These are phyloP conservation scores for Acanthamoeba rhysodes DNA, from an alignment of 208 protist genomes.

Conservation along the genomic window DNA sequence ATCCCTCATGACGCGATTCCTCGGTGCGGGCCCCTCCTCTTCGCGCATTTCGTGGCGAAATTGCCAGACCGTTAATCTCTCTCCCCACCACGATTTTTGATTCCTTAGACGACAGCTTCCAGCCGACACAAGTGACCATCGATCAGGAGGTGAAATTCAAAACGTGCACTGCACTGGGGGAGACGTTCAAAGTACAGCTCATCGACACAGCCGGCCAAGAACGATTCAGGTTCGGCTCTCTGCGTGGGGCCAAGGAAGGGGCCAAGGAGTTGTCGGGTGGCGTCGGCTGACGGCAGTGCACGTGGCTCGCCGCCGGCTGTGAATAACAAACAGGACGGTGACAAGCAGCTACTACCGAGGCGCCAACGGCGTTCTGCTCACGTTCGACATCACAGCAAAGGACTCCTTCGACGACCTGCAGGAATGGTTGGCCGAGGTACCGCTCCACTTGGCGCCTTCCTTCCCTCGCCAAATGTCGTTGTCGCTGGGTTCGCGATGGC, in stretches of 20 bases:
- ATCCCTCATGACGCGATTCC: slow-evolving; percentile 9
- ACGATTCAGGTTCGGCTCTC: not conserved
- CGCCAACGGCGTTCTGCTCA: not conserved
- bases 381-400: slow-evolving; percentile 40
- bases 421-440: slow-evolving; percentile 52
- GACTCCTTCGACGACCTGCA: slow-evolving; percentile 44
- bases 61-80: too few species aligned
- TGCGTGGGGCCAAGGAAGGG: not conserved
- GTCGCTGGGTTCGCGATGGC: not conserved
- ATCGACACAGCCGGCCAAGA: slow-evolving; percentile 40
- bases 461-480: not conserved
- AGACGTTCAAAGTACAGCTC: slow-evolving; percentile 52
- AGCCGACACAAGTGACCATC: not conserved
- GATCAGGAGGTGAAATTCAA: slow-evolving; percentile 55
- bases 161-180: not conserved
- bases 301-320: too few species aligned
- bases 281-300: not conserved
- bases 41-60: not conserved
- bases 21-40: not conserved
- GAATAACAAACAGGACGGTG: slow-evolving; percentile 45
- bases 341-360: slow-evolving; percentile 67
- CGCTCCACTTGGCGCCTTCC: not conserved
- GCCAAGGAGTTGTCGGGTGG: not conserved
- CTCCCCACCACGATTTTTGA: not conserved
- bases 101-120: not conserved